These are phyloP conservation scores for Dendrostoma leiphaemia DNA, from an alignment of 2,329 filamentous ascomycete species.

Conservation along the genomic window DNA sequence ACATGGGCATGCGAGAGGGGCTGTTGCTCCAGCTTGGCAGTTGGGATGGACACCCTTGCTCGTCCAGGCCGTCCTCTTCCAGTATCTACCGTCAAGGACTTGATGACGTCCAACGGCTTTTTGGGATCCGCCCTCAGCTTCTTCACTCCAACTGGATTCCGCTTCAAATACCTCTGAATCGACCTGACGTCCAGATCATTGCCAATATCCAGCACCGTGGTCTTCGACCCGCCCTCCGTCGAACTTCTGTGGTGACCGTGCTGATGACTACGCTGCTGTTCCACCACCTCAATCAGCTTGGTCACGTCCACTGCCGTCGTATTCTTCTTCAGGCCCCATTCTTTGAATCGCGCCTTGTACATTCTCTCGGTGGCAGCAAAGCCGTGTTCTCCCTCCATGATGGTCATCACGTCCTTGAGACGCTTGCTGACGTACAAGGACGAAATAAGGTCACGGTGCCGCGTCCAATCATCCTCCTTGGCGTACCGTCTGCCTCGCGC, in stretches of 20 bases:
- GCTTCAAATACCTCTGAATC: conserved; percentile 18
- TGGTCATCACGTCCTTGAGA: conserved; percentile 27
- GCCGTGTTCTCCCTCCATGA: conserved; percentile 25
- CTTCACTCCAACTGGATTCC: conserved; percentile 5
- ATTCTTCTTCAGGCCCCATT: conserved; percentile 32
- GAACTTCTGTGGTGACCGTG: not conserved
- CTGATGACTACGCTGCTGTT: conserved; percentile 18
- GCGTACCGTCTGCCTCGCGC: conserved; percentile 13
- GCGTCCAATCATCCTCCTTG: conserved; percentile 26
- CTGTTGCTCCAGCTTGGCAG: not conserved
- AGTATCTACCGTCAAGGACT: conserved; percentile 4
- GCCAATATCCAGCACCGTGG: not conserved
- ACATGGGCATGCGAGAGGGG: not conserved
- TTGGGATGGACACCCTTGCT: conserved; percentile 4
- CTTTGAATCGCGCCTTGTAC: conserved; percentile 33
- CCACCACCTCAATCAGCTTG: conserved; percentile 23
- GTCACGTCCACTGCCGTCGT: conserved; percentile 29
- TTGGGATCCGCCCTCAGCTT: conserved; percentile 2
- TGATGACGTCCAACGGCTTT: conserved; percentile 12
- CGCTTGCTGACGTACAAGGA: conserved; percentile 26
- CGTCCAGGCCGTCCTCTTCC: conserved; percentile 1
- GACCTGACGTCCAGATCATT: conserved; percentile 2
- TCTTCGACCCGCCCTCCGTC: not conserved
- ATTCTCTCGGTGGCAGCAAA: conserved; percentile 31
- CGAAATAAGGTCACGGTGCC: conserved; percentile 25